Base-by-base conservation (phyloP, 768 basidiomycete species). In the Russula lepida region DNA sequence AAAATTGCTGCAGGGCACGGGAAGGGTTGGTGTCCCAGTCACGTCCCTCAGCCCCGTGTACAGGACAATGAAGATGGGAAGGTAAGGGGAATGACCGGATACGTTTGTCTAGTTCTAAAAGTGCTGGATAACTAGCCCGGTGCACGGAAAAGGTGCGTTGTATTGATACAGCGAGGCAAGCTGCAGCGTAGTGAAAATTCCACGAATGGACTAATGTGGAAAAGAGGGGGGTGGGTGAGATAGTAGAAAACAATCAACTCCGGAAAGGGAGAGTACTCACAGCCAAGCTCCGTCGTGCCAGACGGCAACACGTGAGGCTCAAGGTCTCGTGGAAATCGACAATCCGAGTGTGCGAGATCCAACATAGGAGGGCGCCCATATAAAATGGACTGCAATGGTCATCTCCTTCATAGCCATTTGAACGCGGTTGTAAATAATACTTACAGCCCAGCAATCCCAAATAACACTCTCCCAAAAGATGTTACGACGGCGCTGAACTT, bases 391-490 rank as follows among this genome's bases (percentile, higher is more conserved):
- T 81, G 50, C 21, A 30, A 52, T n/a, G 12, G 32, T 1, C 25
- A 23, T 41, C 15, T 33, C 15, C 25, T 15, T 11, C 12, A 19
- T 17, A 27, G n/a, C 27, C 23, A 8, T 2, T 21, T 9, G 6
- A 35, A 57, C 19, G 15, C 11, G 30, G 23, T n/a, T 49, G 13
- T 15, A 39, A 8, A 28, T 19, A 8, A 28, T 15, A 62, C 61
- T 58, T 47, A 62, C 61, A 43, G 56, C 19, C 78, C 80, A 82
- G 8, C 74, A 70, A 66, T 82, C 80, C 72, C 76, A 79, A 19
- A 74, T 72, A 65, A 74, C 79, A 9, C 81, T 68, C 58, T 82
- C 81, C 81, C 81, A 83, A 67, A 82, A 83, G 41, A 81, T 56
- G 43, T 73, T 68, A 53, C 82, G 74, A 35, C 76, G 69, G 33